Base-by-base conservation (phyloP, 2,329 filamentous ascomycete genomes). In the Xylariales sp. region DNA sequence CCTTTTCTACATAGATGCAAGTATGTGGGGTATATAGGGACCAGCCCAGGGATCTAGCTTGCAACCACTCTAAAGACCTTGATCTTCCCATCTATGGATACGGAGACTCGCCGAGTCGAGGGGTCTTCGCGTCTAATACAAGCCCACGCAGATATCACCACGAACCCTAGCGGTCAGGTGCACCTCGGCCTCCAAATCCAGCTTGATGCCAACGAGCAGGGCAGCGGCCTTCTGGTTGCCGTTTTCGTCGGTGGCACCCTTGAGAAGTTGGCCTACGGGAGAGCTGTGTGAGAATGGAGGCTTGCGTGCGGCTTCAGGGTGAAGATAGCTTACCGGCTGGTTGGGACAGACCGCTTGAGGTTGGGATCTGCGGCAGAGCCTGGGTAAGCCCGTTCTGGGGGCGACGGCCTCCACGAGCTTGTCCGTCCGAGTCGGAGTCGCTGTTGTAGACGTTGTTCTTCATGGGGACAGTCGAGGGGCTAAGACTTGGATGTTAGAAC, bases 111-210 rank as follows among this genome's bases (percentile, higher is more conserved):
- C 43, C 32, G 12, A 45, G 16, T 41, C 10, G 12, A 52, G 7
- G 18, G 14, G 7, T 12, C 30, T 52, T 41, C 8, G 12, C 49
- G 14, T 50, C 69, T 80, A 88, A 76, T 88, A 88, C 73, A 89
- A 77, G 53, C 86, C 86, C 69, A 90, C 83, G 23, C 84, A 83
- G 73, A 89, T 88, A 75, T 90, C 87, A 82, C 87, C 87, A 54
- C 86, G 82, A 68, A 89, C 82, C 59, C 87, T 79, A 56, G 87
- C 87, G 18, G 87, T 89, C 70, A 89, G 78, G 75, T 90, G 86
- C 50, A 89, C 85, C 75, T 89, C 87, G 14, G 87, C 87, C 76
- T 90, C 87, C 23, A 89, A 78, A 75, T 90, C 87, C 43, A 90
- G 81, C 81, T 90, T 89, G 80, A 89, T 89, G 64, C 87, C 87